Evolutionary conservation across 176 grass and related monocot species (phyloP), one percentile per base, ranked within the genome.

Genomic region (Triticum monococcum): DNA sequence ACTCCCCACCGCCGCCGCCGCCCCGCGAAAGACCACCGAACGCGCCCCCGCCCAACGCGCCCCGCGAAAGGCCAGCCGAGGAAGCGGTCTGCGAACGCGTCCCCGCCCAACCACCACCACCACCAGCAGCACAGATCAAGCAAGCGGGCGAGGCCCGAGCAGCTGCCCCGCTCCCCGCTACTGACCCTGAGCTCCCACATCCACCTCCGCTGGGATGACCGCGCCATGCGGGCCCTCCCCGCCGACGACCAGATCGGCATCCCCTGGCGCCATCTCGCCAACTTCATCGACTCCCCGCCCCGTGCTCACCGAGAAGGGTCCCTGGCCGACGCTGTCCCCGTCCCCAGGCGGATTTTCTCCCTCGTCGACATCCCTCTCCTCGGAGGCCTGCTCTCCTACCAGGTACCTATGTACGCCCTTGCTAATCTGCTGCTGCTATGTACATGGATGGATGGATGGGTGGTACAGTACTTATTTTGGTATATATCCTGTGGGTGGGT

Each of bases 241-340:
- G 89, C 75, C 83, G 86, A 84, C 75, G 92, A 89, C 36, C 92
- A 89, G 81, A 77, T 91, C 56, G 89, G 77, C 41, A 30, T 94
- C 74, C 32, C 79, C 37, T 91, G 92, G 92, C 81, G 72, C 36
- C 79, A 87, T 32, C 46, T 94, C 37, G 80, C 86, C 4, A 76
- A 89, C 62, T 91, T 94, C 88, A 2, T 94, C 64, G 84, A 89
- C 59, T 1, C 23, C 23, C 70, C 81, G 2, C 79, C 84, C 59
- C 56, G 37, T 23, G 9, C 76, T 4, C 35, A 48, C 71, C 59
- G 56, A 1, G 81, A n/a, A n/a, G n/a, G n/a, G n/a, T n/a, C 48
- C 25, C 68, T 94, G 5, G 87, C 92, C 87, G 87, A 94, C 65
- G 81, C 89, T 24, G 43, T 78, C 16, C 30, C 73, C 66, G 80